Conservation (phyloP, 2,329 filamentous ascomycete species). For the Boeremia exigua region DNA sequence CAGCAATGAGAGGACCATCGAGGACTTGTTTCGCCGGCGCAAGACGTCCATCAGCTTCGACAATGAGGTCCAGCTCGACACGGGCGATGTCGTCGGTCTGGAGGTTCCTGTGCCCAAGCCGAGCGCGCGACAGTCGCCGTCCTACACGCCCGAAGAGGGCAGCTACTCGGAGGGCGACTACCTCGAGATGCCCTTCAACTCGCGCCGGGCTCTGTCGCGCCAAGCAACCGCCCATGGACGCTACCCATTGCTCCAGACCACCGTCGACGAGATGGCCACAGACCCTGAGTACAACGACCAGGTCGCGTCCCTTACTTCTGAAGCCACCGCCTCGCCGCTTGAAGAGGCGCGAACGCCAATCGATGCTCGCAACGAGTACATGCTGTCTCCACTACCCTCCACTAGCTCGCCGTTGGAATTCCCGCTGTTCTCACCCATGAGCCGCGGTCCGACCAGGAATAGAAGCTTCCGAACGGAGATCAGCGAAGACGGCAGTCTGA, state of each 20-base stretch:
- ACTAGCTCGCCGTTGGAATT: slow-evolving; percentile 47
- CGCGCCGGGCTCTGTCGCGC: slow-evolving; percentile 25
- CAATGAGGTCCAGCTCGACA: slow-evolving; percentile 49
- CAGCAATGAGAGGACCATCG: slow-evolving; percentile 36
- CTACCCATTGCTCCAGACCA: slow-evolving; percentile 46
- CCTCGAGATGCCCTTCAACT: slow-evolving; percentile 37
- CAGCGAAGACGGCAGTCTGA: slow-evolving; percentile 42
- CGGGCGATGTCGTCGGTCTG: slow-evolving; percentile 46
- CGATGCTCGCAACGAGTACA: slow-evolving; percentile 42
- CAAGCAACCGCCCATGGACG: slow-evolving; percentile 35
- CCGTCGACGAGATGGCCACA: slow-evolving; percentile 40
- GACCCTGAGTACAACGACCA: slow-evolving; percentile 41
- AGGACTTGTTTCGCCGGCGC: slow-evolving; percentile 40
- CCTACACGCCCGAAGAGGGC: slow-evolving; percentile 33
- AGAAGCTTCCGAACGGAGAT: slow-evolving; percentile 43
- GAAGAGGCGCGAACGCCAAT: slow-evolving; percentile 50
- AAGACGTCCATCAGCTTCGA: slow-evolving; percentile 51
- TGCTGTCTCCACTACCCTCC: slow-evolving; percentile 42
- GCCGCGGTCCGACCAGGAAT: slow-evolving; percentile 36
- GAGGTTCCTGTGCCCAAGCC: slow-evolving; percentile 48
- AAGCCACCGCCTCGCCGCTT: slow-evolving; percentile 47
- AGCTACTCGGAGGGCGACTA: slow-evolving; percentile 45
- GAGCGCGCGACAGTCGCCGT: slow-evolving; percentile 22
- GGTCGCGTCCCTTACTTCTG: slow-evolving; percentile 52
- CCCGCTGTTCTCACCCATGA: slow-evolving; percentile 35